Evolutionary conservation across 495 filamentous ascomycete species (phyloP), one percentile per base, ranked within the genome.

Genomic region (Penicillium subrubescens): DNA sequence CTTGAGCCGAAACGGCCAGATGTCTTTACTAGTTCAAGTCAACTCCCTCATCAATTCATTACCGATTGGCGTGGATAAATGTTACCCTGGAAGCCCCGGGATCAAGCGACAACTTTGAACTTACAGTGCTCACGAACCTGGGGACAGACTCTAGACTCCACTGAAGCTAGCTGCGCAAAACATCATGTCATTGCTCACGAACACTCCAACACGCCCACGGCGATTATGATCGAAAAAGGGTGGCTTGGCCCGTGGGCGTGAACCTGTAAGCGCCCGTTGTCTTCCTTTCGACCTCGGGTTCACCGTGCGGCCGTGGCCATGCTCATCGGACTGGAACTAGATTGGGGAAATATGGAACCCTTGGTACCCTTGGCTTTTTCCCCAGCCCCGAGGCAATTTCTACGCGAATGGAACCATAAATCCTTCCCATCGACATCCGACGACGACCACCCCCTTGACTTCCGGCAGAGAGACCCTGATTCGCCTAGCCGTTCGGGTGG

Each of bases 101-200:
- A 44, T 44, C n/a, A 19, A 21, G 43, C n/a, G 23, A 29, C 2
- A 3, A 12, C 10, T 14, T 37, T 10, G 35, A 11, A 35, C 7
- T 35, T 25, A 17, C 21, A 11, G 11, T 51, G 5, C 1, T n/a
- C 23, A 4, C 25, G 48, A 31, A 52, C 48, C 25, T 52, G 48
- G 48, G 46, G 48, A 48, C 11, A 25, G 44, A 48, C 19, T 12
- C 23, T 48, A 48, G 44, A 48, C 44, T 48, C 50, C 41, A 65
- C 39, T 57, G 58, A 61, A 58, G 58, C 58, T 65, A 39, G 63
- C 41, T n/a, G 27, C 44, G 37, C 58, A 46, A 39, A 50, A 50
- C 23, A 48, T 48, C 41, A 19, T 29, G 50, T 31, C 33, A 23
- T 43, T 21, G 23, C 29, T 33, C 37, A 17, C 8, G n/a, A 37